phyloP scores from a whole-genome alignment of 495 filamentous ascomycete genomes.

The Neurospora sp. region DNA sequence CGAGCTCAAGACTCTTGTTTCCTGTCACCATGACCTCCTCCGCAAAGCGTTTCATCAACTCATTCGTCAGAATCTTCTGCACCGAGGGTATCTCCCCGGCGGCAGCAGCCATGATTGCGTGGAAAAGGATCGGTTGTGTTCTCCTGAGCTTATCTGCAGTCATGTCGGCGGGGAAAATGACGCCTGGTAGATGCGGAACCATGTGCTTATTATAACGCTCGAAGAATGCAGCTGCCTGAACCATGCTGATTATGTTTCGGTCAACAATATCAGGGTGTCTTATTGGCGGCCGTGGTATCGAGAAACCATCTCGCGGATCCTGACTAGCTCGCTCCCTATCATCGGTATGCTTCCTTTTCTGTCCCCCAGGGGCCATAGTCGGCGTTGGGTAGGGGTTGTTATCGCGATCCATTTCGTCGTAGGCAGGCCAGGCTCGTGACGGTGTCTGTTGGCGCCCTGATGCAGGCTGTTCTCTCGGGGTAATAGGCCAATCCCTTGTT shows the following conservation, averaged over 20 bases:
- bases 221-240: conserved; percentile 56
- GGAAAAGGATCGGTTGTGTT: conserved; percentile 68
- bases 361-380: conserved; percentile 29
- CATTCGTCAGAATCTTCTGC: conserved; percentile 53
- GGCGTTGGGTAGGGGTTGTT: conserved; percentile 8
- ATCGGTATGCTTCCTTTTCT: conserved; percentile 39
- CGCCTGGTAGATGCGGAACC: conserved; percentile 62
- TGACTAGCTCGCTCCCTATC: conserved; percentile 10
- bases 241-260: conserved; percentile 52
- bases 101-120: conserved; percentile 66
- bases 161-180: conserved; percentile 61
- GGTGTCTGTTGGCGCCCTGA: neutral
- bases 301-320: conserved; percentile 5
- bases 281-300: conserved; percentile 5
- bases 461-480: neutral
- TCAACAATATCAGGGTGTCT: conserved; percentile 59
- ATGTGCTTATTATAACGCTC: conserved; percentile 59
- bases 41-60: conserved; percentile 63
- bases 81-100: conserved; percentile 48
- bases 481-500: neutral
- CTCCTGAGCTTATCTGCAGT: conserved; percentile 58
- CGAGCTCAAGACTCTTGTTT: conserved; percentile 76
- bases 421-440: neutral
- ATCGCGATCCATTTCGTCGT: neutral
- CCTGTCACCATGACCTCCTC: conserved; percentile 65